These are phyloP conservation scores for Clohesyomyces aquaticus DNA, from an alignment of 495 filamentous ascomycete species.

Conservation along the genomic window DNA sequence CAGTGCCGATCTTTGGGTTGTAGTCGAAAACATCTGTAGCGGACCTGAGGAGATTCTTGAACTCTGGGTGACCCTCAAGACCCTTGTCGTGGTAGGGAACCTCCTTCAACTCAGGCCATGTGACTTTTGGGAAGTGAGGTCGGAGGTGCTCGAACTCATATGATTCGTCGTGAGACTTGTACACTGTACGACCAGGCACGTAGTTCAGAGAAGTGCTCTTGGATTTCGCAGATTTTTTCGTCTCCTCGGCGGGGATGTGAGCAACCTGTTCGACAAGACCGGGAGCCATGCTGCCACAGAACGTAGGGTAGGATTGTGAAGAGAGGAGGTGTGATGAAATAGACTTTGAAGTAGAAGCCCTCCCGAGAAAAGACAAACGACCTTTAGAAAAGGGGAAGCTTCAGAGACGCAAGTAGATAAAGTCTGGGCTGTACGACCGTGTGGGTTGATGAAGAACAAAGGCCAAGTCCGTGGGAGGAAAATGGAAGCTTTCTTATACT, in stretches of 20 bases:
- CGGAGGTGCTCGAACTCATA: conserved; percentile 62
- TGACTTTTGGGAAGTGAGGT: conserved; percentile 60
- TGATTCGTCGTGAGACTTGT: conserved; percentile 50
- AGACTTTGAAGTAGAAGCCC: no score
- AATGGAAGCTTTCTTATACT: not conserved
- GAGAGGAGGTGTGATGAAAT: not conserved
- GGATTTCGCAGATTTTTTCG: not conserved
- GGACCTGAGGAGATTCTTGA: conserved; percentile 60
- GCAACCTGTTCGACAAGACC: conserved; percentile 28
- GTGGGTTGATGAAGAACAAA: no score
- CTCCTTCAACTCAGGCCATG: conserved; percentile 58
- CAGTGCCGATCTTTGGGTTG: conserved; percentile 72
- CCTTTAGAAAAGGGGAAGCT: no score
- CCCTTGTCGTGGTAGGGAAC: conserved; percentile 61
- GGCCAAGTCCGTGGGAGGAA: not conserved
- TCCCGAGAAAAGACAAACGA: no score
- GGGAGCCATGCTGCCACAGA: conserved; percentile 28
- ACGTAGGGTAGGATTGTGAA: not conserved
- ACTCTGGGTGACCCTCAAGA: conserved; percentile 58
- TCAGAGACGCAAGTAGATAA: no score
- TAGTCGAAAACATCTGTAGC: conserved; percentile 63
- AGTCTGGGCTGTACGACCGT: no score
- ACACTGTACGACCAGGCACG: conserved; percentile 54
- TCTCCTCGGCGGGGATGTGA: conserved; percentile 1
- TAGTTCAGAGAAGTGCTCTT: conserved; percentile 28